Evolutionary conservation across 148 eudicot genomes (phyloP).

Genomic region (Chenopodium berlandieri): DNA sequence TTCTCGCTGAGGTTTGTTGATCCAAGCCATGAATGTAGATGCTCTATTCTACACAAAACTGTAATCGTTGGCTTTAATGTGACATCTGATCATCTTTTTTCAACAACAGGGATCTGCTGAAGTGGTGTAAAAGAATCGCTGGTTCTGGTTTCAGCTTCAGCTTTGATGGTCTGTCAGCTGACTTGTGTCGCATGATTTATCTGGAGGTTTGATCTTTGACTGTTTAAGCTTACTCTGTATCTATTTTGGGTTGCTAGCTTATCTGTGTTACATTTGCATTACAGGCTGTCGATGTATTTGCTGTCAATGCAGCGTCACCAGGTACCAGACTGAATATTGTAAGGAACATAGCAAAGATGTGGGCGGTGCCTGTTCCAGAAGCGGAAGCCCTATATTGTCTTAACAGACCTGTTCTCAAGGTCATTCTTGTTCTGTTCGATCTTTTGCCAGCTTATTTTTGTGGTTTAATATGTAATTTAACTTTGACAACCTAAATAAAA

Average conservation of each 20-base stretch:
- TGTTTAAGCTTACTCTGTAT: background rate
- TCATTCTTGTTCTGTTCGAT: constrained; percentile 14
- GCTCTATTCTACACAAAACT: background rate
- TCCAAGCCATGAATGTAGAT: background rate
- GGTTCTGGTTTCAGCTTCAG: constrained; percentile 49
- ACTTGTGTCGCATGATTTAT: constrained; percentile 49
- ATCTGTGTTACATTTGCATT: constrained; percentile 14
- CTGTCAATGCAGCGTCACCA: constrained; percentile 59
- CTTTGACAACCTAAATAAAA: constrained; percentile 19
- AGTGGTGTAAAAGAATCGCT: constrained; percentile 84
- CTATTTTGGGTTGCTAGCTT: background rate
- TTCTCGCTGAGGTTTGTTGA: constrained; percentile 65
- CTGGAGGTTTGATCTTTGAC: constrained; percentile 54
- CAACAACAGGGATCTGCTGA: constrained; percentile 72
- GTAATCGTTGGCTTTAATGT: background rate
- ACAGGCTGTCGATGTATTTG: constrained; percentile 92
- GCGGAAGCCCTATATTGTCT: constrained; percentile 49
- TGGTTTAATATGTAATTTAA: constrained; percentile 1
- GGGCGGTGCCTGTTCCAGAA: constrained; percentile 46
- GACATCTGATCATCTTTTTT: background rate
- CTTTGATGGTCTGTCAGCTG: constrained; percentile 43
- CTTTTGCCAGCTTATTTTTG: background rate
- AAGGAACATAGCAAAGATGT: constrained; percentile 60
- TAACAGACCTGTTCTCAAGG: constrained; percentile 75
- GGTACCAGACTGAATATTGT: constrained; percentile 46